A percentile compares a stretch with the other conserved stretches of the same genome.
Conservation (phyloP, 371 early-diverging fungal genomes). For the Saksenaea vasiformis region DNA sequence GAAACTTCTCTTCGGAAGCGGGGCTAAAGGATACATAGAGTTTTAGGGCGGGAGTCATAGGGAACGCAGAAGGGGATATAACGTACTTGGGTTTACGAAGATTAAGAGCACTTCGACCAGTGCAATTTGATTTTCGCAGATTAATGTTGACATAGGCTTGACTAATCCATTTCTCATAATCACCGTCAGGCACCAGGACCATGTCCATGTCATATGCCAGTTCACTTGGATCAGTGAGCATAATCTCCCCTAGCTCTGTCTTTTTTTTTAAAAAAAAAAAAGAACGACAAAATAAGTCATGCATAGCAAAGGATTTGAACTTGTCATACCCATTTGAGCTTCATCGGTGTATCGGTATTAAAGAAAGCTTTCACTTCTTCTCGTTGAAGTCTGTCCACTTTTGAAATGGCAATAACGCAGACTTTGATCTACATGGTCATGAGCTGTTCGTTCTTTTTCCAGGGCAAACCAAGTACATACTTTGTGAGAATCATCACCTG, state of each 20-base stretch:
- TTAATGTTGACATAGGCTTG: conserved; percentile 67
- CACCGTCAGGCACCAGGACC: conserved; percentile 64
- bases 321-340: conserved; percentile 50
- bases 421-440: conserved; percentile 45
- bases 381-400: conserved; percentile 53
- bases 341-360: conserved; percentile 36
- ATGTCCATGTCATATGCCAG: conserved; percentile 63
- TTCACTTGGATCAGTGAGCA: conserved; percentile 60
- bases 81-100: conserved; percentile 60
- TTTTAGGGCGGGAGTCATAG: neutral
- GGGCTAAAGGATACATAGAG: conserved; percentile 37
- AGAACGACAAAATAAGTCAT: neutral
- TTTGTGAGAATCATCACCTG: conserved; percentile 60
- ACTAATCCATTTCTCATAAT: conserved; percentile 57
- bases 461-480: conserved; percentile 25
- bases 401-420: conserved; percentile 52
- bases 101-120: conserved; percentile 65
- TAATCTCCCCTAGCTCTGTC: conserved; percentile 61
- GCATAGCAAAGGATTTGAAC: neutral
- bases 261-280: too few species aligned
- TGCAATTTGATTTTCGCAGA: conserved; percentile 62
- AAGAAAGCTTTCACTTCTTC: conserved; percentile 52
- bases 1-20: conserved; percentile 67
- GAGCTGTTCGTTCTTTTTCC: neutral
- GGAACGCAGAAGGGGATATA: too few species aligned